Evolutionary conservation across 805 yeast species (phyloP).

Genomic region (Candida gorgasii): DNA sequence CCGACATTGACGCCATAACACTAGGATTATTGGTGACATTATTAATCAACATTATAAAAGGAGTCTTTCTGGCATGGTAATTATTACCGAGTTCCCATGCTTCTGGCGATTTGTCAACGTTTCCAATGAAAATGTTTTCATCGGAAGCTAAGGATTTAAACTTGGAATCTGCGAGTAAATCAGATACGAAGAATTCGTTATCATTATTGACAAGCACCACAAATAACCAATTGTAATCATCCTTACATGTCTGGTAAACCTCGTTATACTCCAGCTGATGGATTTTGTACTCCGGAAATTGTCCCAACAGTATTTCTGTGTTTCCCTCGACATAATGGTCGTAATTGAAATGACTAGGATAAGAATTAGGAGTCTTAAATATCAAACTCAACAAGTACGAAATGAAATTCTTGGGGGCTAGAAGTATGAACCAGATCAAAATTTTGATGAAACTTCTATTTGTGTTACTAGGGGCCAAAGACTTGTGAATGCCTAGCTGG

Average conservation of each 20-base stretch:
- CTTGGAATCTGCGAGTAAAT: constrained; percentile 29
- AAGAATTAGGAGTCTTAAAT: constrained; percentile 16
- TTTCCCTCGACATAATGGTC: constrained; percentile 15
- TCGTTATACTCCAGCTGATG: constrained; percentile 21
- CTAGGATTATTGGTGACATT: constrained; percentile 37
- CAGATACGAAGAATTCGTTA: constrained; percentile 18
- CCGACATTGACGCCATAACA: constrained; percentile 40
- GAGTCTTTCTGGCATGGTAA: constrained; percentile 30
- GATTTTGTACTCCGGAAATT: constrained; percentile 19
- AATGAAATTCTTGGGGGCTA: constrained; percentile 3
- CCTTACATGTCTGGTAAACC: constrained; percentile 28
- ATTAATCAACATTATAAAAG: constrained; percentile 39
- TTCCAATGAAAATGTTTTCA: constrained; percentile 26
- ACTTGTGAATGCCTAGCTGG: constrained; percentile 41
- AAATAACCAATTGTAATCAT: constrained; percentile 33
- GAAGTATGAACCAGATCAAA: constrained; percentile 2
- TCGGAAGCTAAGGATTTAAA: constrained; percentile 24
- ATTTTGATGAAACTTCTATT: neutral
- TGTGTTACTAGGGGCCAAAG: constrained; percentile 12
- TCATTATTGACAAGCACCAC: constrained; percentile 33
- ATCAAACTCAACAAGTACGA: neutral
- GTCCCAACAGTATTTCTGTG: constrained; percentile 15
- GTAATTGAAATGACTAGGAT: constrained; percentile 28
- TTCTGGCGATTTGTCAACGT: constrained; percentile 36
- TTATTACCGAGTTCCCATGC: constrained; percentile 37